Evolutionary conservation across 2,329 filamentous ascomycete species (phyloP).

Genomic region (Fusarium tjaetaba): DNA sequence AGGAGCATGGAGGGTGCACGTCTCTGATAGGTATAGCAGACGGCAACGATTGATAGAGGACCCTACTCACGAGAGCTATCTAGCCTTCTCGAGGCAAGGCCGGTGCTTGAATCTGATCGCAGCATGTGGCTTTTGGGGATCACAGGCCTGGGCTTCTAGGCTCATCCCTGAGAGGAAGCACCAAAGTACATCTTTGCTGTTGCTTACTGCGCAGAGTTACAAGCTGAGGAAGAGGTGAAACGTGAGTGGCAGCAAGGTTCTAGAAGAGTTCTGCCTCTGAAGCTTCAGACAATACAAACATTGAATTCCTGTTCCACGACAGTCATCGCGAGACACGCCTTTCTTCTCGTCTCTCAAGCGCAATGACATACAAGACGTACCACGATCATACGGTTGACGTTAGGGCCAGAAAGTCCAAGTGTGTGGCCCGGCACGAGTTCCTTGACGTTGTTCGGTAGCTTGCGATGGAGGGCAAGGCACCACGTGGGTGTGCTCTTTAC

Average conservation of each 20-base stretch:
- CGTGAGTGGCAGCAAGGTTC: slow-evolving; percentile 18
- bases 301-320: slow-evolving; percentile 6
- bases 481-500: slow-evolving; percentile 37
- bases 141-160: slow-evolving; percentile 37
- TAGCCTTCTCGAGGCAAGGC: slow-evolving; percentile 35
- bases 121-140: slow-evolving; percentile 43
- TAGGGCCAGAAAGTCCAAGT: slow-evolving; percentile 13
- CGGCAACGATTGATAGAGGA: slow-evolving; percentile 35
- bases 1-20: slow-evolving; percentile 1
- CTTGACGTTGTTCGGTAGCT: slow-evolving; percentile 26
- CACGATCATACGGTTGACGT: slow-evolving; percentile 42
- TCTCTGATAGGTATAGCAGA: slow-evolving; percentile 40
- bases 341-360: neutral
- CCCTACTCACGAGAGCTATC: slow-evolving; percentile 25
- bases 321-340: neutral
- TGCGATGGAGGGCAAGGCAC: slow-evolving; percentile 34
- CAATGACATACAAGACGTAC: slow-evolving; percentile 35
- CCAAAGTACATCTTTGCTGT: slow-evolving; percentile 7
- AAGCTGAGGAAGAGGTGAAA: neutral
- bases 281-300: slow-evolving; percentile 7
- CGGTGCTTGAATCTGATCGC: slow-evolving; percentile 42
- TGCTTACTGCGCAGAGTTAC: slow-evolving; percentile 12
- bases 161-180: slow-evolving; percentile 31
- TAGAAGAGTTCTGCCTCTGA: slow-evolving; percentile 32
- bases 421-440: slow-evolving; percentile 20